Evolutionary conservation across 2,329 filamentous ascomycete species (phyloP).

Genomic region (Fusarium keratoplasticum): DNA sequence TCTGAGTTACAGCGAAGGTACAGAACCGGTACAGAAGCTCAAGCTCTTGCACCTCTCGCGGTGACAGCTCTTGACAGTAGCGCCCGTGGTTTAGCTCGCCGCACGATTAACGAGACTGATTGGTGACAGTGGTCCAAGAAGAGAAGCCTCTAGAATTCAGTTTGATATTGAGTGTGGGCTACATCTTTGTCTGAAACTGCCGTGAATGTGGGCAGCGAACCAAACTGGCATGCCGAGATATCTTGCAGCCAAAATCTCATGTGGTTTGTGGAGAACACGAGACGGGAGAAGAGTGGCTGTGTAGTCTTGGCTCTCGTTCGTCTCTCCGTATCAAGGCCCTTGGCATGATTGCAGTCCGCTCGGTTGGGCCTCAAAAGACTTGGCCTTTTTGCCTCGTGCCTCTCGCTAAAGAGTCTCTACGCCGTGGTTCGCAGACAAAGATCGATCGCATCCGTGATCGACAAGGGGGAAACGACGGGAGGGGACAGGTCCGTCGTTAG

Average conservation of each 20-base stretch:
- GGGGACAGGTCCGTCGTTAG: conserved; percentile 16
- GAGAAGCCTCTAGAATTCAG: neutral
- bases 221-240: neutral
- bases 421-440: conserved; percentile 19
- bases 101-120: conserved; percentile 25
- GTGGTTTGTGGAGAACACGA: conserved; percentile 34
- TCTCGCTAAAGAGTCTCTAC: conserved; percentile 7
- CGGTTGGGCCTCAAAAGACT: conserved; percentile 21
- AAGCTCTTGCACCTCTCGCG: conserved; percentile 18
- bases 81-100: conserved; percentile 29
- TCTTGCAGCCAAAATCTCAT: conserved; percentile 20
- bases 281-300: conserved; percentile 37
- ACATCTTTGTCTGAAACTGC: conserved; percentile 13
- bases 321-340: neutral
- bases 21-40: conserved; percentile 4
- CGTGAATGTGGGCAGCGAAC: neutral
- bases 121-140: neutral
- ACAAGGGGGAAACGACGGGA: conserved; percentile 12
- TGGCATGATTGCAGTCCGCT: conserved; percentile 13
- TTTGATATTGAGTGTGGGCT: conserved; percentile 3
- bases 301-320: conserved; percentile 24
- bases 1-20: conserved; percentile 7
- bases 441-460: conserved; percentile 17
- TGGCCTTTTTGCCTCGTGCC: conserved; percentile 22
- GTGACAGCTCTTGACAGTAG: conserved; percentile 15